These are phyloP conservation scores for Sordaria brevicollis DNA, from an alignment of 495 filamentous ascomycete species.

Conservation along the genomic window DNA sequence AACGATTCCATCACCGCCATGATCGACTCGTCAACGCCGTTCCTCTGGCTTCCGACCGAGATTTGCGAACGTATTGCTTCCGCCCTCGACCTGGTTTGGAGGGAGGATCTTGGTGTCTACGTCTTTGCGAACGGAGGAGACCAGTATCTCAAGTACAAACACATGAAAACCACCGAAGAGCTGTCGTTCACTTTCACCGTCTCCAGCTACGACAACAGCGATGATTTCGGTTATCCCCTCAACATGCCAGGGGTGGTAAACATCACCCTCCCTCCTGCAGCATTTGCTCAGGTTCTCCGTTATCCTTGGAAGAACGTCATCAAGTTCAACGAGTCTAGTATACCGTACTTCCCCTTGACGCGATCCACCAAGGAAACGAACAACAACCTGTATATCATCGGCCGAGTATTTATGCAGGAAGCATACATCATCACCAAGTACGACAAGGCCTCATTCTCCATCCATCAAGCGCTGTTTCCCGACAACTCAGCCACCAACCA, in stretches of 20 bases:
- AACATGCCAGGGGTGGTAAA: conserved; percentile 41
- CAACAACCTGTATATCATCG: conserved; percentile 50
- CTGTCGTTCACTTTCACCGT: conserved; percentile 52
- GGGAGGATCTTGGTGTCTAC: conserved; percentile 36
- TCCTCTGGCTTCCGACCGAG: conserved; percentile 52
- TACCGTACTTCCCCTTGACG: conserved; percentile 55
- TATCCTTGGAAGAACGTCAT: conserved; percentile 46
- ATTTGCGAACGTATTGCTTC: conserved; percentile 55
- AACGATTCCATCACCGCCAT: conserved; percentile 39
- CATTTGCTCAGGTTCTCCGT: conserved; percentile 50
- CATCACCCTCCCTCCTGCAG: conserved; percentile 52
- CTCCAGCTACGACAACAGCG: conserved; percentile 36
- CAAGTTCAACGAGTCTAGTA: conserved; percentile 29
- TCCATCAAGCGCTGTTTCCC: conserved; percentile 47
- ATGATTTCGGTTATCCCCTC: conserved; percentile 31
- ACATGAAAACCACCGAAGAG: conserved; percentile 18
- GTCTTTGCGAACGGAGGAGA: conserved; percentile 25
- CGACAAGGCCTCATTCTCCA: conserved; percentile 48
- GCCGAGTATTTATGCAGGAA: conserved; percentile 62
- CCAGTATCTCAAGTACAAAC: conserved; percentile 20
- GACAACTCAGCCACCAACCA: conserved; percentile 31
- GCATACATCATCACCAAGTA: conserved; percentile 59
- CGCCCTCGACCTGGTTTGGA: conserved; percentile 48
- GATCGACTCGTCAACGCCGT: conserved; percentile 59
- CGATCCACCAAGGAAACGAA: conserved; percentile 28